Evolutionary conservation across 2,329 filamentous ascomycete genomes (phyloP).

Genomic region (Sporothrix curviconia): DNA sequence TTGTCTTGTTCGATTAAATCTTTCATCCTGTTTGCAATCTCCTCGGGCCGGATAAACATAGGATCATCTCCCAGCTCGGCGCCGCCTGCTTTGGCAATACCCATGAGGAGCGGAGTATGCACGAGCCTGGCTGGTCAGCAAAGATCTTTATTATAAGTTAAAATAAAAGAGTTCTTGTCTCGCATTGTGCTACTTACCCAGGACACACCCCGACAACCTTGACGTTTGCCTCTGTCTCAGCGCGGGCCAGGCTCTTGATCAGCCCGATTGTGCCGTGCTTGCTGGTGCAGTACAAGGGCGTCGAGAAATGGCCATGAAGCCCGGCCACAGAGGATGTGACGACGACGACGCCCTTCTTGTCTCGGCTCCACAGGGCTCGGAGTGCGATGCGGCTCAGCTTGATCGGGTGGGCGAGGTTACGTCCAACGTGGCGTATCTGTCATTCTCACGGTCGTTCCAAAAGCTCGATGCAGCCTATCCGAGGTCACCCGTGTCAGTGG

Average conservation of each 20-base stretch:
- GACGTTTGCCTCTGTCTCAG: background rate
- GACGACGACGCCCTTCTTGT: background rate
- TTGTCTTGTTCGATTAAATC: background rate
- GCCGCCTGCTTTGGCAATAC: background rate
- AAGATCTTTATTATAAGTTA: background rate
- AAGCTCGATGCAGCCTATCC: background rate
- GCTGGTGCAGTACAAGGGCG: background rate
- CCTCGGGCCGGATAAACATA: background rate
- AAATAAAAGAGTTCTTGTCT: no score
- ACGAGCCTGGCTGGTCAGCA: background rate
- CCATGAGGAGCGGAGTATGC: background rate
- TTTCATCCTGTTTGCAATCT: background rate
- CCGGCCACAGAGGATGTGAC: background rate
- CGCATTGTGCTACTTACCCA: background rate
- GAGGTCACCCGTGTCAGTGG: background rate
- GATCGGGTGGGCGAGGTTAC: background rate
- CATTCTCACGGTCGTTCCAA: background rate
- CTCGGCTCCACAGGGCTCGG: background rate
- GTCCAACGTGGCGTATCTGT: background rate
- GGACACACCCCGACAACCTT: background rate
- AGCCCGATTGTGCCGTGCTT: background rate
- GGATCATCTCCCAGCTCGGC: background rate
- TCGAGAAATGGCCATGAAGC: background rate
- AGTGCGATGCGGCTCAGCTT: background rate
- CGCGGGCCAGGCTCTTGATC: background rate